Evolutionary conservation across 2,329 filamentous ascomycete genomes (phyloP), one percentile per base, ranked within the genome.

Genomic region (Aspergillus thermomutatus): DNA sequence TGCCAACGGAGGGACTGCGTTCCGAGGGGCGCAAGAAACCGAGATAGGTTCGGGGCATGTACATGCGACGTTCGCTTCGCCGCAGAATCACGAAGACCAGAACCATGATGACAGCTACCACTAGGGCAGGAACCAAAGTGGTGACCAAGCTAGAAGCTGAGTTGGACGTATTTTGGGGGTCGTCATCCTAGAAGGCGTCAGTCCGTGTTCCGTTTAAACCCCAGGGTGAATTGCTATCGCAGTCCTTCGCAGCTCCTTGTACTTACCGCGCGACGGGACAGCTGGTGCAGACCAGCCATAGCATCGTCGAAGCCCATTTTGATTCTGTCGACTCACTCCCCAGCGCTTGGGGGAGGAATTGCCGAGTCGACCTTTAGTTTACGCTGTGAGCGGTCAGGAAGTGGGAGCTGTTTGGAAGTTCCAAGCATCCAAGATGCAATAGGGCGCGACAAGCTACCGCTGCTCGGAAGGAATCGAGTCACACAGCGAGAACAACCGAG

Each of bases 1-100:
- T 79, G 3, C 87, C 84, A 0, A 88, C 78, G 1, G 77, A 69
- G 23, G 85, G 85, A 11, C 82, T 83, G 34, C 86, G 83, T 59
- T 86, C 79, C 65, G 74, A 69, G 40, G 80, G 72, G 14, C 79
- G 77, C 59, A 87, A 67, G 17, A 78, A 75, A 2, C 80, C 79
- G 41, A 84, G 71, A 62, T 82, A 83, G 23, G 82, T 83, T 71
- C 82, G 75, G 10, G 82, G 82, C 56, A 81, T 78, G 69, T 84
- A 84, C 63, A 77, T 79, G 55, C 82, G 74, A 53, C 72, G 77
- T 51, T 82, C 72, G 3, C 70, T 77, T 55, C 71, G 73, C 56
- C 82, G 79, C 58, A 84, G 68, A 50, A 83, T 67, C 47, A 83
- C 62, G 68, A 84, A 84, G 45, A 75, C 52, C n/a, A 79, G 40